These are phyloP conservation scores for Plasmodium billcollinsi DNA, from an alignment of 169 alveolate species.

Conservation along the genomic window DNA sequence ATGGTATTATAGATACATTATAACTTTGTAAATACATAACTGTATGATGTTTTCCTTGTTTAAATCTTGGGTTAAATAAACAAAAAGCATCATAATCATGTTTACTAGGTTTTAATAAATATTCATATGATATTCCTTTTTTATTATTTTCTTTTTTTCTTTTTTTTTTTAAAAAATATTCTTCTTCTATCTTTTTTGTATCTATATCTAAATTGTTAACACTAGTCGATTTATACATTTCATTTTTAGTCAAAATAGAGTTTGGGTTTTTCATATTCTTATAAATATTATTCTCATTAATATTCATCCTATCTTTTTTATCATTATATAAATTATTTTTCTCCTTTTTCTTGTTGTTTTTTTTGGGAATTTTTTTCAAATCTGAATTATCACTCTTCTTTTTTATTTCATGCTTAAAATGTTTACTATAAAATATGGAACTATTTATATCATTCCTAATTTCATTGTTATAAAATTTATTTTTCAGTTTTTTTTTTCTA, in stretches of 20 bases:
- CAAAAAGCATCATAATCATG: slow-evolving; percentile 76
- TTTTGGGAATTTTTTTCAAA: not conserved
- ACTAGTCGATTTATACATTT: not conserved
- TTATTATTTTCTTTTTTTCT: slow-evolving; percentile 43
- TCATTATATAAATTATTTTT: not conserved
- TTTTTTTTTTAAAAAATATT: slow-evolving; percentile 7
- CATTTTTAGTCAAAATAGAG: not conserved
- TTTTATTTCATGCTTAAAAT: not conserved
- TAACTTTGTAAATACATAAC: slow-evolving; percentile 69
- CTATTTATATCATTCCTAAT: no score
- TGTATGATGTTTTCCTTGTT: slow-evolving; percentile 76
- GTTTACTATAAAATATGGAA: no score
- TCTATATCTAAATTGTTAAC: not conserved
- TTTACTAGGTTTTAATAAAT: slow-evolving; percentile 66
- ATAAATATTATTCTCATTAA: no score
- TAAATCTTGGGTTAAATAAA: slow-evolving; percentile 75
- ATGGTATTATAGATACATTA: slow-evolving; percentile 74
- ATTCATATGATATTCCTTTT: slow-evolving; percentile 77
- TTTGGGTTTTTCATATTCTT: no score
- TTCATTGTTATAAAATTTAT: no score
- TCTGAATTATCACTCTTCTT: not conserved
- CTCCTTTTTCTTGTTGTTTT: not conserved
- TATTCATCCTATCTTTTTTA: not conserved
- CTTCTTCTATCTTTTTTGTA: slow-evolving; percentile 11
- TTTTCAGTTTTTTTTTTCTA: no score